These are phyloP conservation scores for Dryadomyces sulphureus DNA, from an alignment of 2,329 filamentous ascomycete genomes.

Conservation along the genomic window DNA sequence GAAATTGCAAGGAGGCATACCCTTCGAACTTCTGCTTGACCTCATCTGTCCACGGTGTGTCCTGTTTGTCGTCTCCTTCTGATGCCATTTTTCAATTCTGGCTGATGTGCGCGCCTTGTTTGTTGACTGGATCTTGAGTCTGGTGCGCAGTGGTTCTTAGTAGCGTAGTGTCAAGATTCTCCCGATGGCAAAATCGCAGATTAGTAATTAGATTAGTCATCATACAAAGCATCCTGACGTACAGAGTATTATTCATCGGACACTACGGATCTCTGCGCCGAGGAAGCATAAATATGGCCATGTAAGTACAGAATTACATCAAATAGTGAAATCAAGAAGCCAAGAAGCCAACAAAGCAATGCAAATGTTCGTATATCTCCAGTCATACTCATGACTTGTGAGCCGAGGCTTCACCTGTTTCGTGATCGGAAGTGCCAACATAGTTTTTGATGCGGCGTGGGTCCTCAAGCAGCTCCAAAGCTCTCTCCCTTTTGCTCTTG, in stretches of 20 bases:
- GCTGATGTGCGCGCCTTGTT: background rate
- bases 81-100: background rate
- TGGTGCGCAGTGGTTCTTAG: no score
- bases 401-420: background rate
- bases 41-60: conserved; percentile 38
- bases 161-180: no score
- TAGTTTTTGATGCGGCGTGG: conserved; percentile 27
- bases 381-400: background rate
- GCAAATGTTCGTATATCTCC: no score
- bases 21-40: conserved; percentile 49
- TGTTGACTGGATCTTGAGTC: no score
- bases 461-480: conserved; percentile 34
- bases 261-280: no score
- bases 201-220: no score
- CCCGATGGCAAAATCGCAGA: no score
- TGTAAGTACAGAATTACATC: no score
- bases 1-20: conserved; percentile 23
- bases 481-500: conserved; percentile 36
- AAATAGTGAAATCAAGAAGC: background rate
- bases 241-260: no score
- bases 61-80: background rate
- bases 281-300: no score
- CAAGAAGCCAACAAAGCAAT: background rate
- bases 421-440: background rate
- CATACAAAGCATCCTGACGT: no score